These are phyloP conservation scores for Arthrobotrys iridis DNA, from an alignment of 2,329 filamentous ascomycete genomes.

Conservation along the genomic window DNA sequence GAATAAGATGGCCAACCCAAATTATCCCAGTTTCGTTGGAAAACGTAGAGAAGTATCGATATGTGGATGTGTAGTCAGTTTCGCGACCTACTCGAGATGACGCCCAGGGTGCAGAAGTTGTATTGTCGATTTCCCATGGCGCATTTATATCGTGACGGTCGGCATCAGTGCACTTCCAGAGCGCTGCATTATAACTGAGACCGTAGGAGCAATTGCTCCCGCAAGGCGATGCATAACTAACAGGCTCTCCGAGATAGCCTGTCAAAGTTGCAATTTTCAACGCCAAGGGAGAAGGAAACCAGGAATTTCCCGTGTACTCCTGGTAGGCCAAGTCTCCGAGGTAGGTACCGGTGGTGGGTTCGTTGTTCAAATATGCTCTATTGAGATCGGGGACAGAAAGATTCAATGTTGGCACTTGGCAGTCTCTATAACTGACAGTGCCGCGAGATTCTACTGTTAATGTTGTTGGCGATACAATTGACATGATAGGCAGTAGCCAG, in stretches of 20 bases:
- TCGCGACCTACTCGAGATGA: neutral
- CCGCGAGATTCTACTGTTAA: conserved; percentile 37
- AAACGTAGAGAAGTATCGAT: neutral
- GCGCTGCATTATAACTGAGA: conserved; percentile 20
- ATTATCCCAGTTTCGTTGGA: conserved; percentile 19
- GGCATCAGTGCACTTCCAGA: conserved; percentile 35
- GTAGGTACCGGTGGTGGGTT: neutral
- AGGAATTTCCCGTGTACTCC: conserved; percentile 28
- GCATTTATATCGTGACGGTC: conserved; percentile 19
- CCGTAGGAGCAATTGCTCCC: conserved; percentile 50
- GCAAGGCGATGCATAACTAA: conserved; percentile 30
- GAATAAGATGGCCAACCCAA: conserved; percentile 33
- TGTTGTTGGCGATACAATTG: conserved; percentile 43
- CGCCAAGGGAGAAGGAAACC: conserved; percentile 21
- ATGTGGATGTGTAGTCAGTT: conserved; percentile 22
- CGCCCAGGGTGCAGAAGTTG: conserved; percentile 23
- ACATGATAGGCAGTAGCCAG: conserved; percentile 48
- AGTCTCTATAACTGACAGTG: neutral
- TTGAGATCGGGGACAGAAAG: neutral
- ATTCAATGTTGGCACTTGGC: conserved; percentile 38
- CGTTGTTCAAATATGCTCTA: neutral
- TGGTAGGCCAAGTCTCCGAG: conserved; percentile 27
- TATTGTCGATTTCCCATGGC: conserved; percentile 36
- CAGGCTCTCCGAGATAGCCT: conserved; percentile 28
- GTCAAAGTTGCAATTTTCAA: conserved; percentile 38